These are phyloP conservation scores for Cyclocybe aegerita DNA, from an alignment of 768 basidiomycete species.

Conservation along the genomic window DNA sequence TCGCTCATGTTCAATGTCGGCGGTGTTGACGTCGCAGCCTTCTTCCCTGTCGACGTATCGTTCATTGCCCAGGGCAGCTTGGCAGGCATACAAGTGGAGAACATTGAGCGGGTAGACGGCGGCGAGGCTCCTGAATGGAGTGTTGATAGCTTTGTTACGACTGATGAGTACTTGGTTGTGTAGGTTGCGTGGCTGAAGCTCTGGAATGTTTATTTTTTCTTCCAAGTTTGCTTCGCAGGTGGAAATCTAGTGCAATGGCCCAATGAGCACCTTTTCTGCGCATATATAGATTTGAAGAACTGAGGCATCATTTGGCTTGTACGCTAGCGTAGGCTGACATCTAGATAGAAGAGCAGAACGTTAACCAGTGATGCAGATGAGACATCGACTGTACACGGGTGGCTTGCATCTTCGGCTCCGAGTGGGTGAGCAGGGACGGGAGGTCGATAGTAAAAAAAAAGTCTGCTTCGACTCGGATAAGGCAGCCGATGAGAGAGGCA, in stretches of 20 bases:
- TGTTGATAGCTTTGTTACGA: slow-evolving; percentile 51
- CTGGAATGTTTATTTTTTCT: slow-evolving; percentile 4
- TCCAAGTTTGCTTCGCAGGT: background rate
- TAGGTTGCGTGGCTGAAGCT: slow-evolving; percentile 19
- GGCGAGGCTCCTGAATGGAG: slow-evolving; percentile 43
- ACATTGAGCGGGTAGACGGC: slow-evolving; percentile 52
- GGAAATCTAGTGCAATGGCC: background rate
- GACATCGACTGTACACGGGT: too few species aligned
- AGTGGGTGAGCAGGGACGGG: too few species aligned
- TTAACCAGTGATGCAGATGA: too few species aligned
- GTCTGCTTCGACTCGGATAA: too few species aligned
- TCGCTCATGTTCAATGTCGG: slow-evolving; percentile 89
- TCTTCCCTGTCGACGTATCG: slow-evolving; percentile 89
- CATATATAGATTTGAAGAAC: too few species aligned
- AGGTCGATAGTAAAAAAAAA: too few species aligned
- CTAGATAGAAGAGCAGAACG: too few species aligned
- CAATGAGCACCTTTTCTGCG: too few species aligned
- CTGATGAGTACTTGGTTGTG: slow-evolving; percentile 60
- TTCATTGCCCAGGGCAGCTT: slow-evolving; percentile 84
- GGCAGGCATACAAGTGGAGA: slow-evolving; percentile 68
- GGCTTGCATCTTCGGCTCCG: too few species aligned
- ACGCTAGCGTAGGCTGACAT: too few species aligned
- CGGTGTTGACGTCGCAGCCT: slow-evolving; percentile 77
- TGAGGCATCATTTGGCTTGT: too few species aligned
- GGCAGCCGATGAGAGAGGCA: too few species aligned